These are phyloP conservation scores for Fusarium sp. DNA, from an alignment of 2,329 filamentous ascomycete genomes.

Conservation along the genomic window DNA sequence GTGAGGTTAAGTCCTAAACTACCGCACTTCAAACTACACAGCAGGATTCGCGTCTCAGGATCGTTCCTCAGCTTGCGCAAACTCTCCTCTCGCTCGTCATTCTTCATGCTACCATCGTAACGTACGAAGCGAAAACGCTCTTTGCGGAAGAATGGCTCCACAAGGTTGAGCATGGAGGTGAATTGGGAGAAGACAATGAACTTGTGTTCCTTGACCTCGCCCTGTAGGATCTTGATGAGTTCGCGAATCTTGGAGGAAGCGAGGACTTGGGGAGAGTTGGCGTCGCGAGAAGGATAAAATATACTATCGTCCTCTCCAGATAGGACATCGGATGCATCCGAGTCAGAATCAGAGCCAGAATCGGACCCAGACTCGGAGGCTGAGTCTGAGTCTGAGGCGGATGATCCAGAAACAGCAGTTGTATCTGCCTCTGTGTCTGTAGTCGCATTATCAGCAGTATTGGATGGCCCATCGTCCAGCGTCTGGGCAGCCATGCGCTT, in stretches of 20 bases:
- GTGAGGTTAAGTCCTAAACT: conserved; percentile 94
- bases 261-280: conserved; percentile 60
- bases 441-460: conserved; percentile 26
- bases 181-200: conserved; percentile 99
- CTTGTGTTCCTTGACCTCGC: conserved; percentile 86
- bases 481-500: conserved; percentile 56
- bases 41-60: conserved; percentile 80
- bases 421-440: conserved; percentile 33
- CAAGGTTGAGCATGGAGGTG: conserved; percentile 96
- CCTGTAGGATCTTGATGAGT: conserved; percentile 82
- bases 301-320: conserved; percentile 57
- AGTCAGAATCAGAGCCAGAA: conserved; percentile 48
- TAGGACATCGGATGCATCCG: conserved; percentile 33
- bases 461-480: conserved; percentile 48
- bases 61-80: conserved; percentile 82
- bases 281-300: conserved; percentile 45
- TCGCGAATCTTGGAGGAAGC: conserved; percentile 93
- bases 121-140: conserved; percentile 84
- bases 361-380: conserved; percentile 16
- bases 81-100: conserved; percentile 90
- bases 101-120: conserved; percentile 96
- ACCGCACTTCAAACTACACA: conserved; percentile 95
- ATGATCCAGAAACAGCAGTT: conserved; percentile 30
- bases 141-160: conserved; percentile 88
- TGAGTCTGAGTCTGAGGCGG: conserved; percentile 26